phyloP scores from a whole-genome alignment of 2,329 filamentous ascomycete species.

The Hypoxylon sp. region DNA sequence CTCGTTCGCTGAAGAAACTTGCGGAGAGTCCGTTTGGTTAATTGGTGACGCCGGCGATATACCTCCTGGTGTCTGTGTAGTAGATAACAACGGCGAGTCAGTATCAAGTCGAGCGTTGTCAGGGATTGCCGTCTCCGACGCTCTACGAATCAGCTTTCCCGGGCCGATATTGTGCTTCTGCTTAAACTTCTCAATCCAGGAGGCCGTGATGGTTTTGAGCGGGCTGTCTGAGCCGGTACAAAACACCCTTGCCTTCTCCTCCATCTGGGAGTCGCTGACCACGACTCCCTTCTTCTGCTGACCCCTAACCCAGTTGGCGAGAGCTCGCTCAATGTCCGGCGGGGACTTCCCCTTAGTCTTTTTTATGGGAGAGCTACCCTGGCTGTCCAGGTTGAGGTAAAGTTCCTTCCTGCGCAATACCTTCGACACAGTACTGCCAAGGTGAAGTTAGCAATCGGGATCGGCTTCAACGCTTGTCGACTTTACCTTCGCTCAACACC shows the following conservation, averaged over 20 bases:
- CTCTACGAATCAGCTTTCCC: constrained; percentile 67
- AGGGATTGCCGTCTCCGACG: constrained; percentile 79
- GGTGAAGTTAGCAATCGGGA: constrained; percentile 50
- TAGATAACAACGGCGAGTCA: constrained; percentile 68
- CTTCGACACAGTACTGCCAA: constrained; percentile 93
- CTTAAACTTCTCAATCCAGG: constrained; percentile 97
- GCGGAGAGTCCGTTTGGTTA: constrained; percentile 72
- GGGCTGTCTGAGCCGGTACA: constrained; percentile 80
- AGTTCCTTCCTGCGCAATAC: constrained; percentile 95
- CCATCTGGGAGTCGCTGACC: constrained; percentile 84
- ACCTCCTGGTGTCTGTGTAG: constrained; percentile 73
- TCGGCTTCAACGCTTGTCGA: constrained; percentile 32
- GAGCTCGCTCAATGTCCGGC: constrained; percentile 91
- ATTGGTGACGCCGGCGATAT: constrained; percentile 82
- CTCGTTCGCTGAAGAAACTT: constrained; percentile 78
- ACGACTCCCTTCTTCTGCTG: constrained; percentile 81
- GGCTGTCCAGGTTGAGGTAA: constrained; percentile 87
- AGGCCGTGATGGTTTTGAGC: constrained; percentile 77
- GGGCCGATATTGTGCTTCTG: constrained; percentile 78
- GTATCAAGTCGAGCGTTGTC: constrained; percentile 73
- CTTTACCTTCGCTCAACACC: constrained; percentile 96
- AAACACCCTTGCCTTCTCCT: constrained; percentile 87
- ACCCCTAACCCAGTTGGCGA: constrained; percentile 89
- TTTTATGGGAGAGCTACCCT: constrained; percentile 83
- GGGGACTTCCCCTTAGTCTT: constrained; percentile 83